Evolutionary conservation across 345 rosid species (phyloP).

Genomic region (Eucalyptus rudis): DNA sequence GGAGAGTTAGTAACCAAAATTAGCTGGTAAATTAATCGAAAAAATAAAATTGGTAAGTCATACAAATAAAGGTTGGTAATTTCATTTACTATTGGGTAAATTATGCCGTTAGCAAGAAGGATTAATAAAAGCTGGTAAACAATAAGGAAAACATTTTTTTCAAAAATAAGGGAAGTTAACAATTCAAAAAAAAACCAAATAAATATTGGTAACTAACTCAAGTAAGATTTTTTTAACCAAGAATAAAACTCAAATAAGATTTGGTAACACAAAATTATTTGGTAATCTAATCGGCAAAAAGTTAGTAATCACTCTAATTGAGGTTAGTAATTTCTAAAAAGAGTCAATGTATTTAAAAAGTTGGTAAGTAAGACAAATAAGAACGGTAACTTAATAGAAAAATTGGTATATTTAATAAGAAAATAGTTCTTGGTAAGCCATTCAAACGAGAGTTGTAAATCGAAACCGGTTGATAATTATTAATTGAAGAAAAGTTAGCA

Average conservation of each 20-base stretch:
- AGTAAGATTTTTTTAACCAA: no score
- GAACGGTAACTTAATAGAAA: neutral
- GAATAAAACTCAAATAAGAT: neutral
- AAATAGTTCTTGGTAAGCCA: neutral
- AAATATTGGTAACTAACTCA: neutral
- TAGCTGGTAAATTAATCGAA: neutral
- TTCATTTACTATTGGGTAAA: neutral
- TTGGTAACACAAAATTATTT: neutral
- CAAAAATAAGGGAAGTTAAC: neutral
- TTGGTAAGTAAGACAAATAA: neutral
- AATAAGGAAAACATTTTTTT: neutral
- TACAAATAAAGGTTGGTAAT: neutral
- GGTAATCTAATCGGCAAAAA: neutral
- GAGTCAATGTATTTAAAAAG: neutral
- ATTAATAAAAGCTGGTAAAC: neutral
- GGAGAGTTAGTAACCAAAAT: neutral
- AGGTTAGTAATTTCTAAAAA: neutral
- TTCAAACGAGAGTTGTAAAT: neutral
- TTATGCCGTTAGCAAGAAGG: neutral
- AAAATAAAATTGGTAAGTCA: neutral
- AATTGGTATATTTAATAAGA: neutral
- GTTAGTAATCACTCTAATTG: neutral
- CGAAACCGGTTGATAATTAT: neutral
- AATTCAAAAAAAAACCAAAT: neutral
- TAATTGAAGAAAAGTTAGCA: neutral